Conservation (phyloP, 2,329 filamentous ascomycete species). For the Huntiella omanensis region DNA sequence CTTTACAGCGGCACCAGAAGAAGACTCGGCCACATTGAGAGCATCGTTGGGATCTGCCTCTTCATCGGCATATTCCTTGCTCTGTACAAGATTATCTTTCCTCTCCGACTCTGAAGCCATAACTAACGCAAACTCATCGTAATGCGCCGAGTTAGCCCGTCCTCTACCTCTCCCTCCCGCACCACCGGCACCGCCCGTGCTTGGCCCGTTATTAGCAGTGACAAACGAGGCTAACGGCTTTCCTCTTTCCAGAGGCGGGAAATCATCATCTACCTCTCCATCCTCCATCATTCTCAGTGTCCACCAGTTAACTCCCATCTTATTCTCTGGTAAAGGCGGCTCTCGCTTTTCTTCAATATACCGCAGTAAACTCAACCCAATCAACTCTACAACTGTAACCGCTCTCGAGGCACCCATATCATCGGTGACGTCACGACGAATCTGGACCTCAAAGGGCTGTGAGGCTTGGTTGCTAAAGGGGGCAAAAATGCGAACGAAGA, state of each 20-base stretch:
- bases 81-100: slow-evolving; percentile 47
- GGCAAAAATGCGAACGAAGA: slow-evolving; percentile 60
- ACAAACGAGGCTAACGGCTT: slow-evolving; percentile 62
- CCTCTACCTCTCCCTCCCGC: slow-evolving; percentile 20
- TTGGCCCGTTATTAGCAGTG: slow-evolving; percentile 53
- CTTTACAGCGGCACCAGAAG: slow-evolving; percentile 13
- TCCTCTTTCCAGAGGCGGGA: slow-evolving; percentile 57
- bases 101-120: slow-evolving; percentile 51
- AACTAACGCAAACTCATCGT: slow-evolving; percentile 67
- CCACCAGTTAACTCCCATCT: slow-evolving; percentile 66
- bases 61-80: slow-evolving; percentile 42
- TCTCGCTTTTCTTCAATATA: slow-evolving; percentile 62
- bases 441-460: slow-evolving; percentile 52
- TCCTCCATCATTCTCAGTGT: slow-evolving; percentile 69
- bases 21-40: slow-evolving; percentile 15
- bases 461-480: slow-evolving; percentile 47
- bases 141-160: slow-evolving; percentile 53
- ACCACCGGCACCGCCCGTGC: slow-evolving; percentile 24
- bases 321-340: slow-evolving; percentile 43
- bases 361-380: slow-evolving; percentile 59
- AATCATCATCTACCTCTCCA: slow-evolving; percentile 71
- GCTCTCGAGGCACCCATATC: slow-evolving; percentile 40
- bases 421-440: slow-evolving; percentile 49
- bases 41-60: slow-evolving; percentile 21
- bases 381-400: slow-evolving; percentile 62